Base-by-base conservation (phyloP, 2,329 filamentous ascomycete species). In the Apiospora phragmitis region DNA sequence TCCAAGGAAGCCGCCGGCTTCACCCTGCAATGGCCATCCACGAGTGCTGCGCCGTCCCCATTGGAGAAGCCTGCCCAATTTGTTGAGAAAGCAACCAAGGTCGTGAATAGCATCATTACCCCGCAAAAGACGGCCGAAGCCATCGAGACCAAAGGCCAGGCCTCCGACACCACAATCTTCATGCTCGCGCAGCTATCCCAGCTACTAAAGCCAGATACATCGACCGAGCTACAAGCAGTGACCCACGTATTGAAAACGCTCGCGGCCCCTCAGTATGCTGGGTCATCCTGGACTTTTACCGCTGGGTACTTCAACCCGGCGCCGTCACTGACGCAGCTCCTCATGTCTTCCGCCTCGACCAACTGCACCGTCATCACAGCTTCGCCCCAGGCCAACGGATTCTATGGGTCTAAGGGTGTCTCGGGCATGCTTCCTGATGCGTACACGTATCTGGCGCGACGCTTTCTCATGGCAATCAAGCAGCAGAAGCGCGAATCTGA, bases 241-340 rank as follows among this genome's bases (percentile, higher is more conserved):
- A 94, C 90, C 0, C 88, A 89, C 65, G 88, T 98, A 49, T 87
- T 98, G 4, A 87, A 88, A 59, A 88, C 88, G 0, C 87, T 98
- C 4, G 87, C 91, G 0, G 83, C 81, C 0, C 87, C 92, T 0
- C 83, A 86, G 7, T 93, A 94, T 76, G 83, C 86, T 12, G 87
- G 89, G 43, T 93, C 93, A 0, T 92, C 90, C 18, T 99, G 96
- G 96, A 96, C 94, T 0, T 98, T 99, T 80, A 98, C 96, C 0
- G 96, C 96, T 0, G 96, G 96, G 68, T 99, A 99, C 83, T 99
- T 99, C 85, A 99, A 99, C 83, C 97, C 97, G 70, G 94, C 94
- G 8, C 92, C 94, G 0, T 90, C 91, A 4, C 89, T 98, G 26
- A 95, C 93, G 2, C 89, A 91, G 49, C 88, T 97, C 0, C 86